Evolutionary conservation across 2,329 filamentous ascomycete genomes (phyloP), one percentile per base, ranked within the genome.

Genomic region (Pseudogymnoascus sp.): DNA sequence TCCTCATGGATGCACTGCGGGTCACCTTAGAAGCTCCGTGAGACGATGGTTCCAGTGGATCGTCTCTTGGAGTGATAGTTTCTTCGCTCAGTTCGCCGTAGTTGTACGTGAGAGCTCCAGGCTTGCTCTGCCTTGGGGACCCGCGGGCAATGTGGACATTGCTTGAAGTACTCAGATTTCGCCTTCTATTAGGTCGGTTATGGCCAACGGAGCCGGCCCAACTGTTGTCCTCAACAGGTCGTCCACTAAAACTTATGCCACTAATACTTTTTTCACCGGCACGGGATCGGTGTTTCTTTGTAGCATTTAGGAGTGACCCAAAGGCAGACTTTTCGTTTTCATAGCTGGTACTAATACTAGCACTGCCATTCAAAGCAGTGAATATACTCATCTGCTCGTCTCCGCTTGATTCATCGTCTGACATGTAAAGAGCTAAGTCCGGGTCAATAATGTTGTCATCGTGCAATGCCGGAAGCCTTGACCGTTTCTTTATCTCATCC

Each of bases 391-490:
- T 88, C 69, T 95, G 90, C 67, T 99, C 92, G 69, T 96, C 92
- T 38, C 90, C 93, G 70, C 91, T 97, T 1, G 92, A 96, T 59
- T 90, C 92, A 69, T 90, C 87, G 73, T 99, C 94, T 5, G 94
- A 99, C 81, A 99, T 89, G 75, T 95, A 99, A 35, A 91, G 90
- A 4, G 92, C 93, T 62, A 99, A 79, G 71, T 99, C 94, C 1
- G 94, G 94, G 72, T 99, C 94, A 69, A 99, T 97, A 69, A 99
- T 96, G 72, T 94, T 97, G 77, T 99, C 94, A 71, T 94, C 92
- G 73, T 99, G 94, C 69, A 99, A 97, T n/a, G 92, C 92, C 14
- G 92, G 88, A 37, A 96, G 82, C 44, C 86, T 85, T 6, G 84
- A 78, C 66, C 86, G 88, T 66, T 82, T 85, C 3, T 81, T 78